phyloP scores from a whole-genome alignment of 768 basidiomycete genomes.

The Lyophyllum atratum region DNA sequence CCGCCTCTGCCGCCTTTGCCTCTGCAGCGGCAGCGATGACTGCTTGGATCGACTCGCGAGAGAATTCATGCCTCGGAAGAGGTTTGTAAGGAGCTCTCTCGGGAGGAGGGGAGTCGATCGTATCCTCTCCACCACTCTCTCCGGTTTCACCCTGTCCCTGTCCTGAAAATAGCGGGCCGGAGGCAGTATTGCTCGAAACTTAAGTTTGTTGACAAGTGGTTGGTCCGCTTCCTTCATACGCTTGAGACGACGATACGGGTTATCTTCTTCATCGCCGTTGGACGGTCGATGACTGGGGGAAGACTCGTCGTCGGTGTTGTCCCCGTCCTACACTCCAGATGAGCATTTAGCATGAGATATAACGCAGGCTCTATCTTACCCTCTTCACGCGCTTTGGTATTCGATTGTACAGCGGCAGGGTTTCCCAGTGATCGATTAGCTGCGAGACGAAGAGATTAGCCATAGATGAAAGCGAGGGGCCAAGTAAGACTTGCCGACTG shows the following conservation, averaged over 20 bases:
- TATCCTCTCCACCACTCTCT: too few relatives aligned
- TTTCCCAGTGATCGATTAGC: conserved; percentile 82
- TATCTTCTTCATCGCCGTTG: conserved; percentile 4
- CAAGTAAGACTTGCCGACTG: conserved; percentile 50
- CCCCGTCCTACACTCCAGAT: background rate
- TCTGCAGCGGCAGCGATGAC: conserved; percentile 37
- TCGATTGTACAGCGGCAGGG: conserved; percentile 75
- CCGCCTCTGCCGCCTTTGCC: conserved; percentile 29
- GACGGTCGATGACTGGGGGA: background rate
- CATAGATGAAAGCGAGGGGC: background rate
- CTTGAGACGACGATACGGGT: conserved; percentile 7
- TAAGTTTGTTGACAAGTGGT: background rate
- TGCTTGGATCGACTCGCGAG: conserved; percentile 31
- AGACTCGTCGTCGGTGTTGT: conserved; percentile 20
- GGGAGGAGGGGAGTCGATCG: too few relatives aligned
- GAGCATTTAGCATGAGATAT: background rate
- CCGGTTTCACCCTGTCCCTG: too few relatives aligned
- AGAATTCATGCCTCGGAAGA: conserved; percentile 6
- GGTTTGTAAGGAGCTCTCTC: too few relatives aligned
- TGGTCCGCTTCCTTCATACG: background rate
- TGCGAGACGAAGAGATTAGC: conserved; percentile 26
- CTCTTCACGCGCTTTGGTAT: conserved; percentile 72
- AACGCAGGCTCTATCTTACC: conserved; percentile 19
- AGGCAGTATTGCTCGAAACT: background rate
- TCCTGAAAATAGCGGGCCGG: too few relatives aligned